phyloP scores from a whole-genome alignment of 768 basidiomycete species.

The Boletellus emodensis region DNA sequence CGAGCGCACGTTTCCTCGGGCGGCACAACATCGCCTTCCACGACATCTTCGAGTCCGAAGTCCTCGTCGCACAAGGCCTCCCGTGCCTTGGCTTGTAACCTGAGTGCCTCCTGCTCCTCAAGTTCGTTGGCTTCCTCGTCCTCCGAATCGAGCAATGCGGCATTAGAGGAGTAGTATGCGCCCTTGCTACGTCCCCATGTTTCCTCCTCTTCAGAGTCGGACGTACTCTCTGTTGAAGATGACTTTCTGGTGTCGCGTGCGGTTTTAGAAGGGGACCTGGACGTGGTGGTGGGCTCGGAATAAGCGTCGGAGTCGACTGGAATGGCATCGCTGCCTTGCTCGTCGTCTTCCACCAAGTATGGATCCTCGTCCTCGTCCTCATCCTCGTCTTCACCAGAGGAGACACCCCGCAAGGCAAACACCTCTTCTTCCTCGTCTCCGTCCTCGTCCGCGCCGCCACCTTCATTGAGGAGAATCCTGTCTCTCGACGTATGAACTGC shows the following conservation, averaged over 20 bases:
- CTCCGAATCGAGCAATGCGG: slow-evolving; percentile 72
- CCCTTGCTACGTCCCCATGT: slow-evolving; percentile 79
- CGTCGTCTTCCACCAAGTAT: slow-evolving; percentile 12
- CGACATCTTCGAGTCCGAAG: slow-evolving; percentile 72
- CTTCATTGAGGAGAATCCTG: slow-evolving; percentile 71
- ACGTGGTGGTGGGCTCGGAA: background rate
- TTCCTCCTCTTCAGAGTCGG: slow-evolving; percentile 40
- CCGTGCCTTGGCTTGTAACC: slow-evolving; percentile 71
- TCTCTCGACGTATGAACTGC: slow-evolving; percentile 74
- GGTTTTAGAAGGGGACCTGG: too few species aligned
- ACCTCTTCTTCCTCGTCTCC: slow-evolving; percentile 66
- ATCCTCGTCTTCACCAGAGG: slow-evolving; percentile 20
- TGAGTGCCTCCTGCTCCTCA: slow-evolving; percentile 82
- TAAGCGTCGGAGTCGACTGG: slow-evolving; percentile 15
- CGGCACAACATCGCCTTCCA: slow-evolving; percentile 33
- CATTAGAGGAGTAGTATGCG: slow-evolving; percentile 86
- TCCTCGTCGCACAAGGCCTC: slow-evolving; percentile 74
- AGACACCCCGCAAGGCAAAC: slow-evolving; percentile 65
- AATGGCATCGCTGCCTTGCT: slow-evolving; percentile 19
- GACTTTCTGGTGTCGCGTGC: slow-evolving; percentile 16
- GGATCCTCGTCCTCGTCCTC: slow-evolving; percentile 41
- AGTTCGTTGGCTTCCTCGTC: slow-evolving; percentile 87
- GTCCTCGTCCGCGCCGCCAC: slow-evolving; percentile 45
- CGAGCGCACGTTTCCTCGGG: slow-evolving; percentile 28
- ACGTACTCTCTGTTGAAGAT: background rate